Conservation (phyloP, 192 early-diverging fungal species). For the Phlyctochytrium planicorne region DNA sequence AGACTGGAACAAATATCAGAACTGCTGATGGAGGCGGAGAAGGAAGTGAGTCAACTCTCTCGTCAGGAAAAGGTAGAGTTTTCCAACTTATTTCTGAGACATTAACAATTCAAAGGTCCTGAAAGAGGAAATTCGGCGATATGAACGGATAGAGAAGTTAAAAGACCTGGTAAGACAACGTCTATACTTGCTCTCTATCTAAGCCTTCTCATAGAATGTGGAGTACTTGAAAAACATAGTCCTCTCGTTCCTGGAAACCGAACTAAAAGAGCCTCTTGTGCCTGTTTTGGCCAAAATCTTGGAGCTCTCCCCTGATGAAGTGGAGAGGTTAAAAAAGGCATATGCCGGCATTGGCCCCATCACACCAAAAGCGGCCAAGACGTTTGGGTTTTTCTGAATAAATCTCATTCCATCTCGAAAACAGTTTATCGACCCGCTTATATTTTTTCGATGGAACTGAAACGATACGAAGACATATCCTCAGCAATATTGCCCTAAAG, state of each 20-base stretch:
- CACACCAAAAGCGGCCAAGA: no score
- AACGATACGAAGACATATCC: no score
- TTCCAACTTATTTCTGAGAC: no score
- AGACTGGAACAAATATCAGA: conserved; percentile 26
- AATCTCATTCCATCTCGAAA: no score
- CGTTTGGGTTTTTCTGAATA: no score
- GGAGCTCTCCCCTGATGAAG: conserved; percentile 29
- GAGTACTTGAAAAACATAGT: conserved; percentile 74
- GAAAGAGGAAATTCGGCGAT: conserved; percentile 60
- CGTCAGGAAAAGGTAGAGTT: conserved; percentile 14
- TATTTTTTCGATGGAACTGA: no score
- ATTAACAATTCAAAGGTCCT: no score
- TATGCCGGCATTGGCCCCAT: conserved; percentile 16
- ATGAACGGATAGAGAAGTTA: conserved; percentile 59
- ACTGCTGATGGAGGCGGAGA: conserved; percentile 24
- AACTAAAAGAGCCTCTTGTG: conserved; percentile 28
- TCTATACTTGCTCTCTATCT: not conserved
- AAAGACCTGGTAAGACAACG: conserved; percentile 47
- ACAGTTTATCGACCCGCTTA: no score
- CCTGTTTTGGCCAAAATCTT: conserved; percentile 28
- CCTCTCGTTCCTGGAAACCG: conserved; percentile 60
- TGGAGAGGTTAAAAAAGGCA: conserved; percentile 9
- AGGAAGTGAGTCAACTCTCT: conserved; percentile 15
- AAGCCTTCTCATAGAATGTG: conserved; percentile 41
- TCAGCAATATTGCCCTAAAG: no score